Evolutionary conservation across 495 filamentous ascomycete genomes (phyloP).

Genomic region (Penicillium waksmanii): DNA sequence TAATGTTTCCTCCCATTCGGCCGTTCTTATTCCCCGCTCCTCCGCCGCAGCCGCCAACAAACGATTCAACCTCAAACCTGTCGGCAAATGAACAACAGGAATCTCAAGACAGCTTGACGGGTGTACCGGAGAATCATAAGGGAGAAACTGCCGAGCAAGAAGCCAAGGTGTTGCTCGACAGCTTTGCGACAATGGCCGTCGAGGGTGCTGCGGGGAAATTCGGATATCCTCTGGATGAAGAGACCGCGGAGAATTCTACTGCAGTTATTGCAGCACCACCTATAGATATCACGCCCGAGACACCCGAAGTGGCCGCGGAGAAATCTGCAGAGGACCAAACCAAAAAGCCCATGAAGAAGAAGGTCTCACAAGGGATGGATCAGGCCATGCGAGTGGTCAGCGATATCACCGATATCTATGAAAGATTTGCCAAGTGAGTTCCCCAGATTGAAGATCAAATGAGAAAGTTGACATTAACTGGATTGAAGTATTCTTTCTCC

Average conservation of each 20-base stretch:
- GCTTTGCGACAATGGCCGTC: conserved; percentile 73
- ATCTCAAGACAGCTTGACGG: conserved; percentile 77
- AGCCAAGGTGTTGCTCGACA: conserved; percentile 78
- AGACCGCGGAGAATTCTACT: conserved; percentile 45
- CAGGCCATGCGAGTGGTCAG: conserved; percentile 76
- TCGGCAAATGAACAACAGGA: conserved; percentile 71
- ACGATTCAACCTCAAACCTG: conserved; percentile 63
- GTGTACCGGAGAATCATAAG: conserved; percentile 80
- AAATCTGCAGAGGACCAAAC: conserved; percentile 74
- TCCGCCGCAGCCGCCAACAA: conserved; percentile 64
- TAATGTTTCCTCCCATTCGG: conserved; percentile 68
- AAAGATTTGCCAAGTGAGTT: conserved; percentile 75
- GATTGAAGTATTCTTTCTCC: conserved; percentile 68
- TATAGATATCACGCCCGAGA: conserved; percentile 56
- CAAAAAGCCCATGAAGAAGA: conserved; percentile 78
- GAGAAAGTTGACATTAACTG: conserved; percentile 9
- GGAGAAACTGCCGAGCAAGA: conserved; percentile 88
- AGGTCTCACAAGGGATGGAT: conserved; percentile 75
- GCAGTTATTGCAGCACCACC: conserved; percentile 63
- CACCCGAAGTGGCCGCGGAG: conserved; percentile 62
- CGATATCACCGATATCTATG: conserved; percentile 77
- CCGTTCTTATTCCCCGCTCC: conserved; percentile 73
- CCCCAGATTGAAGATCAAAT: background rate
- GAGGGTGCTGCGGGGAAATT: conserved; percentile 77
- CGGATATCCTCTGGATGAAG: conserved; percentile 54